These are phyloP conservation scores for Pichia manshurica DNA, from an alignment of 805 yeast species.

Conservation along the genomic window DNA sequence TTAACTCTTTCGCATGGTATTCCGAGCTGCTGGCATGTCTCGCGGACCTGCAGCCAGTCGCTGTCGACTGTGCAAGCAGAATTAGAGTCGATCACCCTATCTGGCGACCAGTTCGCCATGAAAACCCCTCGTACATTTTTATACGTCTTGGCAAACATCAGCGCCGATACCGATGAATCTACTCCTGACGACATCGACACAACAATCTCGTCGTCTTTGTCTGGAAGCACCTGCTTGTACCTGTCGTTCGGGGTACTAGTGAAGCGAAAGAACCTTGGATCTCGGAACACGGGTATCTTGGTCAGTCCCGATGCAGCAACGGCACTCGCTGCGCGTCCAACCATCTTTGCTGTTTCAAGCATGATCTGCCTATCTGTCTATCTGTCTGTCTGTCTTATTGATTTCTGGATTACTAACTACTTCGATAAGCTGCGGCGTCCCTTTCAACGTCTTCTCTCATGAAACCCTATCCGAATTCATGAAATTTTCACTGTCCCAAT, in stretches of 20 bases:
- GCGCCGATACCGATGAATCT: conserved; percentile 85
- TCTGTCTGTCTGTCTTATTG: no score
- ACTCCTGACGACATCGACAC: conserved; percentile 97
- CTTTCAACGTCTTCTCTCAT: no score
- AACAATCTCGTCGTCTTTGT: conserved; percentile 51
- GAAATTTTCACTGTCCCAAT: no score
- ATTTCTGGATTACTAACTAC: no score
- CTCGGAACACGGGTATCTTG: conserved; percentile 1
- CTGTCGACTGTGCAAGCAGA: conserved; percentile 61
- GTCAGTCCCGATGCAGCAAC: no score
- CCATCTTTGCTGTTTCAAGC: no score
- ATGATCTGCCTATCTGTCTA: no score
- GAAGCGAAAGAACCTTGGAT: conserved; percentile 9
- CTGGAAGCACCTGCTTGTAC: conserved; percentile 41
- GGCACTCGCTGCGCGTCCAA: no score
- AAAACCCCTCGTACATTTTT: conserved; percentile 72
- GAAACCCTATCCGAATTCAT: no score
- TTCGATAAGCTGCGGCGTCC: no score
- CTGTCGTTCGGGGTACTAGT: conserved; percentile 8
- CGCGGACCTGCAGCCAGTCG: conserved; percentile 83
- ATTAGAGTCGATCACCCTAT: conserved; percentile 21
- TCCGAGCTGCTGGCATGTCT: conserved; percentile 51
- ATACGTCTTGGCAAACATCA: conserved; percentile 43
- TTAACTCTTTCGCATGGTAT: conserved; percentile 73
- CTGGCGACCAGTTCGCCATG: conserved; percentile 84